Evolutionary conservation across 148 eudicot species (phyloP).

Genomic region (Persicaria tinctoria): DNA sequence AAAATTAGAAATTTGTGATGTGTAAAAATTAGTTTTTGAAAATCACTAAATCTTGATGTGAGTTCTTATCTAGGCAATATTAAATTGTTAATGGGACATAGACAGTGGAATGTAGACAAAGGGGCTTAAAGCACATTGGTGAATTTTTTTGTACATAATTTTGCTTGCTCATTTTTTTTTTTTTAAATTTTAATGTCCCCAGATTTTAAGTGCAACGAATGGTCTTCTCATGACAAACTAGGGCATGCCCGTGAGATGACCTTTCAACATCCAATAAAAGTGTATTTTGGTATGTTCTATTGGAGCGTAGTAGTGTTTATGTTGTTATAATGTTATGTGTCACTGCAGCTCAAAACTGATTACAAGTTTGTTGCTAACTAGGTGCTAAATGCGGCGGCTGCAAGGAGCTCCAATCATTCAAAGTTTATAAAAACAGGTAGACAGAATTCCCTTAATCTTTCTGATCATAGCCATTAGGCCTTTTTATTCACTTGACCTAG

Average conservation of each 20-base stretch:
- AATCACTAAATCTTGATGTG: not conserved
- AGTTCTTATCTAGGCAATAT: not conserved
- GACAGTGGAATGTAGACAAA: too few relatives aligned
- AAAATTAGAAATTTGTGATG: not conserved
- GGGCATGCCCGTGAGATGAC: constrained; percentile 59
- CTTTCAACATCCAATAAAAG: constrained; percentile 87
- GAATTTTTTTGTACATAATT: not conserved
- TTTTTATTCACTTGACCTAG: too few relatives aligned
- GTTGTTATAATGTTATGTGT: not conserved
- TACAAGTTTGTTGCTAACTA: constrained; percentile 20
- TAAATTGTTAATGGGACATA: not conserved
- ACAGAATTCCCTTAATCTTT: not conserved
- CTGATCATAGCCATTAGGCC: too few relatives aligned
- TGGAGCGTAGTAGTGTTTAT: not conserved
- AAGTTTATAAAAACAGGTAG: constrained; percentile 67
- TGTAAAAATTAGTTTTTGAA: not conserved
- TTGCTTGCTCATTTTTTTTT: not conserved
- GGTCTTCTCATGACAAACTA: constrained; percentile 56
- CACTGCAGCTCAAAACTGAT: not conserved
- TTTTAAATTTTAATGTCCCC: not conserved
- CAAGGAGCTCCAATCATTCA: constrained; percentile 68
- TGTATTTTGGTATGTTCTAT: constrained; percentile 64
- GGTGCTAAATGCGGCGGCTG: constrained; percentile 92
- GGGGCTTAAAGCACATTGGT: not conserved
- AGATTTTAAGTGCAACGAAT: constrained; percentile 71